Percentiles rank a stretch among this genome's conserved stretches.
phyloP scores from a whole-genome alignment of 179 eudicot genomes.

The Nepenthes alata region DNA sequence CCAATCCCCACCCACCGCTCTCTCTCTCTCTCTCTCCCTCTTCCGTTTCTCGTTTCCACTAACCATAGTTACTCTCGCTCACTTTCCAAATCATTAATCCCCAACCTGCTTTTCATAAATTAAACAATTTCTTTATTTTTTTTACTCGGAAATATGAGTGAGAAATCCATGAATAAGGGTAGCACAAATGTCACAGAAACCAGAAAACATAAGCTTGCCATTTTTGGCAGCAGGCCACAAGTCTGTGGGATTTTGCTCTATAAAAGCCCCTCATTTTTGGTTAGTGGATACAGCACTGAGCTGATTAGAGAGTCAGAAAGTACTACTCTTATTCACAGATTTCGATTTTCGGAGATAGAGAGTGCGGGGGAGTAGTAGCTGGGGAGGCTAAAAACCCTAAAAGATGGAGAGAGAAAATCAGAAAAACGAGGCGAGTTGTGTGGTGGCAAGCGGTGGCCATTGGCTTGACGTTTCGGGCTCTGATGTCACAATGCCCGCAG shows the following conservation, averaged over 20 bases:
- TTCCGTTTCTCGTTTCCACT: not conserved
- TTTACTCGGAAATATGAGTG: no score
- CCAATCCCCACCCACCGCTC: slow-evolving; percentile 1
- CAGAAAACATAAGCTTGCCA: slow-evolving; percentile 11
- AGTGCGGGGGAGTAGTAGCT: not conserved
- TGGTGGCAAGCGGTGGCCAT: slow-evolving; percentile 12
- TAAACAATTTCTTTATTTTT: not conserved
- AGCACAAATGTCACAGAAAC: slow-evolving; percentile 18
- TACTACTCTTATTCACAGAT: not conserved
- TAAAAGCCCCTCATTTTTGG: slow-evolving; percentile 14
- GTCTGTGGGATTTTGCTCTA: not conserved
- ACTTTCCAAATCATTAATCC: not conserved
- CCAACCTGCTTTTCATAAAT: not conserved
- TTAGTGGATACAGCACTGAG: slow-evolving; percentile 8
- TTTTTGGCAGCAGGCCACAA: slow-evolving; percentile 14
- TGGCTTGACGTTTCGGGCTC: slow-evolving; percentile 10
- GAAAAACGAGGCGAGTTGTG: slow-evolving; percentile 18
- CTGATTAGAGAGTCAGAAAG: not conserved
- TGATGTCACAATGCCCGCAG: not conserved
- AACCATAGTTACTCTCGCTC: slow-evolving; percentile 8
- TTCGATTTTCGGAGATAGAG: not conserved
- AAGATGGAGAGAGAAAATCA: slow-evolving; percentile 10
- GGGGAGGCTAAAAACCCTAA: slow-evolving; percentile 1
- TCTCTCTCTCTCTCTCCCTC: not conserved
- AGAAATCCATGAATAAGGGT: slow-evolving; percentile 10